phyloP scores from a whole-genome alignment of 2,329 filamentous ascomycete species.

The Colletotrichum eremochloae region DNA sequence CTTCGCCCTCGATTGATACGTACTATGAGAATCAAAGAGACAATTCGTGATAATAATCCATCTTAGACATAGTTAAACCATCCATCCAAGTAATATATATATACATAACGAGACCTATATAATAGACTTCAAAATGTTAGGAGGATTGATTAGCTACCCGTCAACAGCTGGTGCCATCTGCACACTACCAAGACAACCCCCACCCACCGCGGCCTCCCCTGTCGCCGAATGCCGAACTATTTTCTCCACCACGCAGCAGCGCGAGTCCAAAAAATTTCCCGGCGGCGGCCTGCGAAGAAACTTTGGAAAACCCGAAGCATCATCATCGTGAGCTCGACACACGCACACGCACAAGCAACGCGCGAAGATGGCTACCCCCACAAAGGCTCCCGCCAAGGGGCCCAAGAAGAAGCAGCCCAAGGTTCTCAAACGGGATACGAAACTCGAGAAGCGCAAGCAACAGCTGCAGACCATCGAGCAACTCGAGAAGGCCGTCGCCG shows the following conservation, averaged over 20 bases:
- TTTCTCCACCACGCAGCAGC: slow-evolving; percentile 19
- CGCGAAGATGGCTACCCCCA: slow-evolving; percentile 40
- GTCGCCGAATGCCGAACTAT: slow-evolving; percentile 41
- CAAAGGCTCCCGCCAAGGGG: slow-evolving; percentile 44
- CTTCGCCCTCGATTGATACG: no score
- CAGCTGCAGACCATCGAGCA: slow-evolving; percentile 56
- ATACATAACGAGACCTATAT: no score
- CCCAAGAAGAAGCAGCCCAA: slow-evolving; percentile 47
- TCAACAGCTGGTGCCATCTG: neutral
- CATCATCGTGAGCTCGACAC: slow-evolving; percentile 9
- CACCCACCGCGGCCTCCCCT: slow-evolving; percentile 38
- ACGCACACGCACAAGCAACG: neutral
- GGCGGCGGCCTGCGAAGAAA: slow-evolving; percentile 15
- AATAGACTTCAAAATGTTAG: no score
- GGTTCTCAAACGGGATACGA: slow-evolving; percentile 51
- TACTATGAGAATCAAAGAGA: no score
- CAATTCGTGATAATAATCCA: no score
- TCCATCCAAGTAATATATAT: no score
- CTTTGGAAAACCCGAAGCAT: slow-evolving; percentile 9
- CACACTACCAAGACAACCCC: fast-evolving
- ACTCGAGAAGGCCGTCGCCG: slow-evolving; percentile 55
- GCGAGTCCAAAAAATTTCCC: slow-evolving; percentile 38
- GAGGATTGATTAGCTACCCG: no score
- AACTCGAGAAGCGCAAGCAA: slow-evolving; percentile 52
- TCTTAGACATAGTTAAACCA: no score